Base-by-base conservation (phyloP, 768 basidiomycete species). In the Psilocybe azurescens region DNA sequence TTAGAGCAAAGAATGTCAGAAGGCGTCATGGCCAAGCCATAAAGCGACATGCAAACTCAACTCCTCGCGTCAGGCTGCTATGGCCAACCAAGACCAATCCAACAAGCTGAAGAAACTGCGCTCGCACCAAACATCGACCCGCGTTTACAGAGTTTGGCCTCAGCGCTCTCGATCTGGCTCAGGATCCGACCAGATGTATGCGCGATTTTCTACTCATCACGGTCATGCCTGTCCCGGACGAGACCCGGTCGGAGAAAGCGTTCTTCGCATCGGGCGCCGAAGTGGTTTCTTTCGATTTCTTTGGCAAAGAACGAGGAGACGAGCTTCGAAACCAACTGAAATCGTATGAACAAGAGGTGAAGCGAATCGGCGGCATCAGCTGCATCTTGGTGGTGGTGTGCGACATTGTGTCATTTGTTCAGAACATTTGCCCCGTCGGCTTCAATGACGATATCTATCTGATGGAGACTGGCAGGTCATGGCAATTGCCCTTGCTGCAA, bases 1-100 rank as follows among this genome's bases (percentile, higher is more conserved):
- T 3, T 32, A 53, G 52, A 53, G 52, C 52, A 53, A 24, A 20
- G 52, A 53, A 53, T 53, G 52, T 38, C 52, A 53, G n/a, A 53
- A 53, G 52, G 33, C 52, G 13, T 30, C 32, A 3, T 53, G 52
- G 52, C 52, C 52, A 18, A 16, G 5, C 8, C 52, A 53, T 32
- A 53, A 53, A 16, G 13, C 30, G 20, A 13, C 33, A 33, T 53
- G 52, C 33, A 33, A 14, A 5, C 30, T 53, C 33, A 53, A 53
- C 33, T 9, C 32, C 10, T 13, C 52, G 1, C 14, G 9, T 6
- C 30, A 20, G 16, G 50, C 24, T 29, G 28, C 24, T 3, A 53
- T 53, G 33, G 7, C 5, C 10, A 11, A 38, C 8, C 3, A 36
- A n/a, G 30, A 5, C 14, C 30, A 18, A 53, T 13, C 32, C 33